Base-by-base conservation (phyloP, 2,329 filamentous ascomycete species). In the Bertia moriformis region DNA sequence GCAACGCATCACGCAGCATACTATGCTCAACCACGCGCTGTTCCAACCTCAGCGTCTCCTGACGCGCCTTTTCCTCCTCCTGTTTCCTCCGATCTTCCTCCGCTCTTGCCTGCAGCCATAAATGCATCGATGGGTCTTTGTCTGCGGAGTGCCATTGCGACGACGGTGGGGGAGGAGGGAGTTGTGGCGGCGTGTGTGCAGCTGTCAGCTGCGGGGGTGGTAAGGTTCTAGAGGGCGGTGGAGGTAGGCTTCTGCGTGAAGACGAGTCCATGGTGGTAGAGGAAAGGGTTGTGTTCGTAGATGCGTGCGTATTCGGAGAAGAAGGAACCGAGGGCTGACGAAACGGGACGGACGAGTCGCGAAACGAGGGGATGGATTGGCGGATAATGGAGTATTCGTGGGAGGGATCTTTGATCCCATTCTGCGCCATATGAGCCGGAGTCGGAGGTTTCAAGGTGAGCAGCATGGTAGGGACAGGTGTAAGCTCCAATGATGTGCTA, bases 21-120 rank as follows among this genome's bases (percentile, higher is more conserved):
- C 15, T 10, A 7, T 35, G 15, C 15, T 35, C 32, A 15, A 35
- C 15, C 15, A 7, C 17, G 12, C 32, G 32, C 32, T 35, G 32
- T 15, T 35, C 32, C 7, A 35, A 17, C 10, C 32, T 7, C 12
- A 35, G 32, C 10, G 32, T 7, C 32, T 35, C 32, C 32, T 35
- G 32, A 15, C 32, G 32, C 7, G 32, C 17, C 32, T 17, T 10
- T 17, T 35, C 32, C 15, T 35, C 32, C 17, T 35, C 32, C 7
- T 10, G 10, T 17, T 18, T 13, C 43, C 76, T 69, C 51, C 68
- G 74, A 51, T 87, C 82, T 51, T 87, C 82, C 55, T 87, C 83
- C 1, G 73, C 65, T 55, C 78, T 84, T 14, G 32, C 32, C 10
- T 12, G 32, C 7, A 35, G 32, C 32, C 32, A 35, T 12, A 7